Evolutionary conservation across 768 basidiomycete genomes (phyloP).

Genomic region (Auriscalpium orientale): DNA sequence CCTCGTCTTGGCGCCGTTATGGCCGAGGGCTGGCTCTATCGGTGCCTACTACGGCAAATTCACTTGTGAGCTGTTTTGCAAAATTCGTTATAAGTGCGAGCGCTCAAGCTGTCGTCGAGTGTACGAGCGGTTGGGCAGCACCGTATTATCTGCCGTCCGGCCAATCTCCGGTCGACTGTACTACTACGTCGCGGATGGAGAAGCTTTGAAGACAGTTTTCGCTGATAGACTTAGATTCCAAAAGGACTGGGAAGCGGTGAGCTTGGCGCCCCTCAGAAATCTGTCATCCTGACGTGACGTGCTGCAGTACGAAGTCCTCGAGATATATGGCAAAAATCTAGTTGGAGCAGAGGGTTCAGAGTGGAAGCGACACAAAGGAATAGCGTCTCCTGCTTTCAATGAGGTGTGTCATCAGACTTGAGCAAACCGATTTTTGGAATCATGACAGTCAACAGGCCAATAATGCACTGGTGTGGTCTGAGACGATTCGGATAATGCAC

Average conservation of each 20-base stretch:
- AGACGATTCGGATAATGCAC: conserved; percentile 28
- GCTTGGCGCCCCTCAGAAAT: background rate
- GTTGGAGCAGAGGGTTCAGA: conserved; percentile 34
- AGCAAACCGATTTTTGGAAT: too few relatives aligned
- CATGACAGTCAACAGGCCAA: conserved; percentile 28
- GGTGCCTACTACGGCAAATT: conserved; percentile 30
- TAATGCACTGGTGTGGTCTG: conserved; percentile 41
- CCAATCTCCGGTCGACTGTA: conserved; percentile 24
- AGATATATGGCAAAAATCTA: conserved; percentile 34
- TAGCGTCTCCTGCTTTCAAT: conserved; percentile 43
- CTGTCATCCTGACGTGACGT: background rate
- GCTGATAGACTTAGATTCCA: conserved; percentile 28
- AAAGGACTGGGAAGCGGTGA: conserved; percentile 33
- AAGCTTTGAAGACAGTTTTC: conserved; percentile 31
- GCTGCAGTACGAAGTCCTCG: conserved; percentile 31
- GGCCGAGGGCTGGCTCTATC: conserved; percentile 27
- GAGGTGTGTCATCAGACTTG: conserved; percentile 25
- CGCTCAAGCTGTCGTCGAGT: conserved; percentile 16
- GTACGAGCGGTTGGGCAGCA: conserved; percentile 33
- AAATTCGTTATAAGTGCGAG: background rate
- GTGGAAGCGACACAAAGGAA: conserved; percentile 41
- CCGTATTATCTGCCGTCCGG: conserved; percentile 29
- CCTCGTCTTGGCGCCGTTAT: conserved; percentile 22
- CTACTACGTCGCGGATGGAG: conserved; percentile 38
- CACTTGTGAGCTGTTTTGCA: conserved; percentile 22